These are phyloP conservation scores for Zygosaccharomyces bailii DNA, from an alignment of 805 yeast species.

Conservation along the genomic window DNA sequence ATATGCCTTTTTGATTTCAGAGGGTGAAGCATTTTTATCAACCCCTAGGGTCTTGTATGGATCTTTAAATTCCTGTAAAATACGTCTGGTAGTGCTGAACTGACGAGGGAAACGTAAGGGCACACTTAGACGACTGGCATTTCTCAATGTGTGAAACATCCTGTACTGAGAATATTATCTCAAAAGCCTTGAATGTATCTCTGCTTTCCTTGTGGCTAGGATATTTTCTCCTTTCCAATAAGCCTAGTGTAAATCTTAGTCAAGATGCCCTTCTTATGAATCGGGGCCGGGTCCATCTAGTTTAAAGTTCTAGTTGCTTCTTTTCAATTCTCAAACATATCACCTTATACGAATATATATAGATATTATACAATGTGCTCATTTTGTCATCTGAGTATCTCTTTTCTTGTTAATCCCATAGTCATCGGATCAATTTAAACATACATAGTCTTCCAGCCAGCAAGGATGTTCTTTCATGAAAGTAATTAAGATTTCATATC, in stretches of 20 bases:
- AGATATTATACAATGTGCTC: too few species aligned
- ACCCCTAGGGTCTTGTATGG: constrained; percentile 88
- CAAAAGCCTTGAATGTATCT: not conserved
- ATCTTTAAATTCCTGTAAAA: constrained; percentile 43
- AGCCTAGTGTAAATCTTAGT: not conserved
- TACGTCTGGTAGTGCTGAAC: constrained; percentile 21
- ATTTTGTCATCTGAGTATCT: too few species aligned
- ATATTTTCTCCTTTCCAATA: too few species aligned
- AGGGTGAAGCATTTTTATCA: constrained; percentile 58
- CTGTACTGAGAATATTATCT: not conserved
- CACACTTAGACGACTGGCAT: constrained; percentile 4
- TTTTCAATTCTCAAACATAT: constrained; percentile 2
- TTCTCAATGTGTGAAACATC: constrained; percentile 5
- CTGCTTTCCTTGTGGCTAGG: too few species aligned
- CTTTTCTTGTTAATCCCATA: too few species aligned
- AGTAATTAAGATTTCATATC: too few species aligned
- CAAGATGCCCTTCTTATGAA: not conserved
- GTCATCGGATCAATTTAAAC: too few species aligned
- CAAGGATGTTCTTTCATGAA: too few species aligned
- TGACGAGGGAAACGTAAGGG: constrained; percentile 3
- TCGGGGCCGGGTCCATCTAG: not conserved
- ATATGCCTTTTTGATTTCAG: constrained; percentile 94
- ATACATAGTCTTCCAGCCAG: too few species aligned
- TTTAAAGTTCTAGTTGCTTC: constrained; percentile 4
- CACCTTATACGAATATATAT: constrained; percentile 8